Conservation (phyloP, 371 early-diverging fungal genomes). For the Gilbertella persicaria region DNA sequence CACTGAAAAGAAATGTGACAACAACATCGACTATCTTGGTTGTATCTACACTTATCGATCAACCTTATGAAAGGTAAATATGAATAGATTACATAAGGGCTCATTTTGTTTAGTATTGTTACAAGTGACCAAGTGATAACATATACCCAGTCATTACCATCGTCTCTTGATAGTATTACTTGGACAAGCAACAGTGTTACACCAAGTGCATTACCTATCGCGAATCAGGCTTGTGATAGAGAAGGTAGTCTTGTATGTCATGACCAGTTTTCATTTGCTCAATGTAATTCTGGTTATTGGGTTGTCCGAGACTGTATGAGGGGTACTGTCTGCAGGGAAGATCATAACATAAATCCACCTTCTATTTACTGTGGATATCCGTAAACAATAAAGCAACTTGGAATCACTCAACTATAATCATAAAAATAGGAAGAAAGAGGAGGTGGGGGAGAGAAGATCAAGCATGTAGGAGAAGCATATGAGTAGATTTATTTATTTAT, state of each 20-base stretch:
- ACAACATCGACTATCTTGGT: background rate
- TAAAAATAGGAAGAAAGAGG: background rate
- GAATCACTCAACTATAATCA: background rate
- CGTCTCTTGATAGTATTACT: too few species aligned
- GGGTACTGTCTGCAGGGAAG: conserved; percentile 20
- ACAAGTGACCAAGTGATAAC: background rate
- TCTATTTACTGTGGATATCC: conserved; percentile 23
- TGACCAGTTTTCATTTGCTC: conserved; percentile 13
- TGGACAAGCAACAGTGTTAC: background rate
- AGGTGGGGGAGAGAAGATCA: too few species aligned
- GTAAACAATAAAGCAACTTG: conserved; percentile 4
- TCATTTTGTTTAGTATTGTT: background rate
- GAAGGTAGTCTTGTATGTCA: conserved; percentile 10
- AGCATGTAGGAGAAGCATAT: too few species aligned
- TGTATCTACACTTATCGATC: background rate
- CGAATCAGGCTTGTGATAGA: background rate
- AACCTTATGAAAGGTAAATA: background rate
- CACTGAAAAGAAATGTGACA: background rate
- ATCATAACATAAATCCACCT: conserved; percentile 3
- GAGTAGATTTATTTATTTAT: too few species aligned
- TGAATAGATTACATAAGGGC: background rate
- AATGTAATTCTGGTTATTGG: conserved; percentile 17
- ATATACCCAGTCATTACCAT: background rate
- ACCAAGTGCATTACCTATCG: background rate
- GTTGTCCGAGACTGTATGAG: conserved; percentile 8